Percentiles rank a stretch among this genome's conserved stretches.
Evolutionary conservation across 495 filamentous ascomycete genomes (phyloP).

Genomic region (Penicillium cinerascens): DNA sequence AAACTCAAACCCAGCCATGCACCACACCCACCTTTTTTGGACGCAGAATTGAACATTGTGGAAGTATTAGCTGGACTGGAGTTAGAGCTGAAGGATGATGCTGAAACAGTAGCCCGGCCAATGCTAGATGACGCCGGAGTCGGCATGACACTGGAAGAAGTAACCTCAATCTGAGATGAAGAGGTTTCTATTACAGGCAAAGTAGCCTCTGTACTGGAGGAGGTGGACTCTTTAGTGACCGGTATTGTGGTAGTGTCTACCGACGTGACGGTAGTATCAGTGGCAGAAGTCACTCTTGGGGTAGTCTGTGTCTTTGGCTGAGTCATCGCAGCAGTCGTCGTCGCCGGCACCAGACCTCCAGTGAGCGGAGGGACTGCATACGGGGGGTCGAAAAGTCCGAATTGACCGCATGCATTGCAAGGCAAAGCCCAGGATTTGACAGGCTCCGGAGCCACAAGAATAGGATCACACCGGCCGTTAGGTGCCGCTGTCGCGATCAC

Average conservation of each 20-base stretch:
- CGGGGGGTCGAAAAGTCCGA: slow-evolving; percentile 20
- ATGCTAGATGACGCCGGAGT: slow-evolving; percentile 1
- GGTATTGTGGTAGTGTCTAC: background rate
- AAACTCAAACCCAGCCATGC: slow-evolving; percentile 2
- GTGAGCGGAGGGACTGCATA: slow-evolving; percentile 16
- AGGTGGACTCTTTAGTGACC: background rate
- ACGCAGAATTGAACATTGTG: slow-evolving; percentile 1
- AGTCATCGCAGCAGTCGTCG: slow-evolving; percentile 8
- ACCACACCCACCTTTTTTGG: background rate
- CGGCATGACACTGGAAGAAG: background rate
- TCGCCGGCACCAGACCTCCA: slow-evolving; percentile 14
- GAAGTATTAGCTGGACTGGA: slow-evolving; percentile 7
- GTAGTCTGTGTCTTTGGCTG: slow-evolving; percentile 9
- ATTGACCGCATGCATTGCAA: slow-evolving; percentile 18
- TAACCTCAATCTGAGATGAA: background rate
- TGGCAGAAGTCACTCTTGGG: background rate
- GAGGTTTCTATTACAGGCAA: too few species aligned
- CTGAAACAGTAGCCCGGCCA: background rate
- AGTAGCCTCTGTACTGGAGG: background rate
- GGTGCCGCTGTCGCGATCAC: slow-evolving; percentile 14
- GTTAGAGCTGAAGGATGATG: background rate
- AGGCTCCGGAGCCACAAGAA: slow-evolving; percentile 15
- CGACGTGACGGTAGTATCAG: slow-evolving; percentile 2
- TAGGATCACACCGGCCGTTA: slow-evolving; percentile 16
- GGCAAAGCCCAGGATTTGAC: slow-evolving; percentile 23